Evolutionary conservation across 2,329 filamentous ascomycete species (phyloP).

Genomic region (Apiospora kogelbergensis): DNA sequence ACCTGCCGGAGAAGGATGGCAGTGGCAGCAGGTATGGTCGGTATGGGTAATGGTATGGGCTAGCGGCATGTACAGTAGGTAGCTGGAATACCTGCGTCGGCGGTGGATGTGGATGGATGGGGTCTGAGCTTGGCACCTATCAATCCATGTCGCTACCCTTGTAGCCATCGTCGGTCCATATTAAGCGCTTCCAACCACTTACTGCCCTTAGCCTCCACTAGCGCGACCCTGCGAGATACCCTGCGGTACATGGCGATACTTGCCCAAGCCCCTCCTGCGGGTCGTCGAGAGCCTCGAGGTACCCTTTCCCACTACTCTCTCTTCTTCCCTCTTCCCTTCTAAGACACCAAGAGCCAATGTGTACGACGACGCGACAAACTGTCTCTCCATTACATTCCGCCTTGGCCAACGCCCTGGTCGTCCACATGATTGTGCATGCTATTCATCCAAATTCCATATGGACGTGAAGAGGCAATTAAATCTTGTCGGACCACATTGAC

Average conservation of each 20-base stretch:
- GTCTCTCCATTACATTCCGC: background rate
- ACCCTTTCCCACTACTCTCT: background rate
- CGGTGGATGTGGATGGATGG: slow-evolving; percentile 3
- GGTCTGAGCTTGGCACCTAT: slow-evolving; percentile 9
- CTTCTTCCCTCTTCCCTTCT: background rate
- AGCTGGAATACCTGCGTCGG: background rate
- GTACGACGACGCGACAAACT: background rate
- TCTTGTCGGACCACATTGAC: slow-evolving; percentile 2
- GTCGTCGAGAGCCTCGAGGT: slow-evolving; percentile 2
- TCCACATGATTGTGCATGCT: background rate
- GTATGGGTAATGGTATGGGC: background rate
- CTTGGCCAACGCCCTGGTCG: background rate
- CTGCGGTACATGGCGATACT: slow-evolving; percentile 4
- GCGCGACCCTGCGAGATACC: background rate
- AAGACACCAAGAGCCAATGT: background rate
- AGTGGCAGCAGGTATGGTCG: too few species aligned
- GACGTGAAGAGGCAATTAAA: background rate
- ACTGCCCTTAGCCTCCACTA: background rate
- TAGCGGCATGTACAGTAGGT: background rate
- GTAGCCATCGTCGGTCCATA: slow-evolving; percentile 6
- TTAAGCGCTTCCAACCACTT: slow-evolving; percentile 8
- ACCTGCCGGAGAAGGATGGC: background rate
- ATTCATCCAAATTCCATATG: background rate
- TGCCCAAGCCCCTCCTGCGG: background rate
- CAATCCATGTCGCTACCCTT: slow-evolving; percentile 6